Evolutionary conservation across 257 asterid species (phyloP), one percentile per base, ranked within the genome.

Genomic region (Apocynum venetum): DNA sequence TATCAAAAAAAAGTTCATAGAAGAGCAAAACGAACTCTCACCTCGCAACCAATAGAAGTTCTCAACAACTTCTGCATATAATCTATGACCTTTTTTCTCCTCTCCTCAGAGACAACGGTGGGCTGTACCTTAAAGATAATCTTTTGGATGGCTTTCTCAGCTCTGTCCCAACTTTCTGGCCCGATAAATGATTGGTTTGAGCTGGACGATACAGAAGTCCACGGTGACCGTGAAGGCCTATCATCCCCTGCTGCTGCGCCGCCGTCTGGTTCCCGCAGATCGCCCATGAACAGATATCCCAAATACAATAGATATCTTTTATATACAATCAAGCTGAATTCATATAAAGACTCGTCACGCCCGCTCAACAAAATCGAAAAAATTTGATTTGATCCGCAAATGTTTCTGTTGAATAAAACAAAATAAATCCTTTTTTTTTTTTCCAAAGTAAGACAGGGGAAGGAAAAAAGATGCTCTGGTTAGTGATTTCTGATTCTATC

Each of bases 11-110:
- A n/a, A 66, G 60, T 6, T 59, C 15, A 55, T 55, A 1, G 67
- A 25, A 56, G 3, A 4, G 17, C 47, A 53, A 31, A 63, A 43
- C n/a, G 20, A 19, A 81, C 9, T 17, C 19, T 57, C 60, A 87
- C 90, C 90, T 87, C 84, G 65, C 88, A 84, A 49, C 85, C 84
- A 43, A 82, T 74, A 56, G 73, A 77, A 52, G 75, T 79, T 77
- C 73, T 68, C 72, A 84, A 77, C 76, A 84, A 79, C 19, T 65
- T 64, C 80, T 82, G 84, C 9, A 87, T 83, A 52, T 80, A 87
- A 72, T 81, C 84, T 17, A 80, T 77, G 72, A 87, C 86, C 64
- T 78, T 80, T 25, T 80, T 80, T n/a, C 88, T 80, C 38, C 84
- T 68, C 48, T 59, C 82, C 31, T 82, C 85, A 0, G 90, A 87